phyloP scores from a whole-genome alignment of 1,284 basidiomycete genomes.

The Mycena sp. region DNA sequence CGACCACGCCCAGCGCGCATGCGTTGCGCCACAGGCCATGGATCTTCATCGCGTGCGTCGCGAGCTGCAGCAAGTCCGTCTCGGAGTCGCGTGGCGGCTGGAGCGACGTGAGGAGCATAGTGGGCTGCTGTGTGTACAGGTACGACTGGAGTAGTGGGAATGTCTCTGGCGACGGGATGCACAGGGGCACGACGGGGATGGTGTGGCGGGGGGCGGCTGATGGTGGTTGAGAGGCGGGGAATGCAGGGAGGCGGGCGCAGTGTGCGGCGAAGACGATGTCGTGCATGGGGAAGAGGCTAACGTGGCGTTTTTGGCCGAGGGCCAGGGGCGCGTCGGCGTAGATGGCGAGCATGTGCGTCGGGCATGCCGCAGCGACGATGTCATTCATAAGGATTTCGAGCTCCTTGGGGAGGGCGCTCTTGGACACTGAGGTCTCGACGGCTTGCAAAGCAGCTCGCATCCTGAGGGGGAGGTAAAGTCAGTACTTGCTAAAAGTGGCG shows the following conservation, averaged over 20 bases:
- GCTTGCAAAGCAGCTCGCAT: slow-evolving; percentile 32
- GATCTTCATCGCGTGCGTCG: slow-evolving; percentile 48
- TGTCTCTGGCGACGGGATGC: slow-evolving; percentile 58
- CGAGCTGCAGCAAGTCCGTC: slow-evolving; percentile 32
- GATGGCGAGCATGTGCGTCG: slow-evolving; percentile 66
- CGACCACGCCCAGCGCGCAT: slow-evolving; percentile 65
- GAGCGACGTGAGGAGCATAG: slow-evolving; percentile 51
- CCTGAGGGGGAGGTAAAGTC: slow-evolving; percentile 18
- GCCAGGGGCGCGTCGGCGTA: slow-evolving; percentile 45
- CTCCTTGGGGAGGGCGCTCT: slow-evolving; percentile 25
- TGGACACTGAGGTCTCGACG: slow-evolving; percentile 10
- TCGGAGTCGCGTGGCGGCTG: slow-evolving; percentile 42
- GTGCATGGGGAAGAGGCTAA: slow-evolving; percentile 65
- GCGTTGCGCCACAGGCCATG: slow-evolving; percentile 71
- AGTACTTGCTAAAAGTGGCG: slow-evolving; percentile 4
- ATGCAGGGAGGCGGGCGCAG: slow-evolving; percentile 62
- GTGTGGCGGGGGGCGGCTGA: slow-evolving; percentile 33
- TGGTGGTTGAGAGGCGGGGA: slow-evolving; percentile 32
- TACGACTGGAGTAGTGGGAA: slow-evolving; percentile 61
- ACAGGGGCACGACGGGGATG: slow-evolving; percentile 60
- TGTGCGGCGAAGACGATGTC: slow-evolving; percentile 63
- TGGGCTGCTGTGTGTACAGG: slow-evolving; percentile 54
- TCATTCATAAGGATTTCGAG: slow-evolving; percentile 46
- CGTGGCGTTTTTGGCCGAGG: slow-evolving; percentile 31
- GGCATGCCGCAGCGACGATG: slow-evolving; percentile 47